These are phyloP conservation scores for Firmiana major DNA, from an alignment of 345 rosid genomes.

Conservation along the genomic window DNA sequence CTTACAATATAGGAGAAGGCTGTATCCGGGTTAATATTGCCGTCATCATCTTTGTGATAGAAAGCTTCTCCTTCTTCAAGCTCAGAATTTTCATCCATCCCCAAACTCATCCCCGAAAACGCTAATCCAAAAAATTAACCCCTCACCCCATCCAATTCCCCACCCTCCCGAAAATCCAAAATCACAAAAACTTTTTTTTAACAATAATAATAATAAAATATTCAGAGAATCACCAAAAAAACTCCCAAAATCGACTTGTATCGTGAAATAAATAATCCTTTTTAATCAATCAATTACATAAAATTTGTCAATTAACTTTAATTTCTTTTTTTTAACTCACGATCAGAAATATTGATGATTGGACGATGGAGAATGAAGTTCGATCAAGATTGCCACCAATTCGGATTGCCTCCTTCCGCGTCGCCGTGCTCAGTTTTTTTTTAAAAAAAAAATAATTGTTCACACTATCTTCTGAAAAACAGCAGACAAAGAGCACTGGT, in stretches of 20 bases:
- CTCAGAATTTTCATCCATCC: conserved; percentile 53
- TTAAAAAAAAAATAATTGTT: too few relatives aligned
- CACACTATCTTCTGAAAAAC: not conserved
- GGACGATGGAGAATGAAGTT: not conserved
- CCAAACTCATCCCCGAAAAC: conserved; percentile 23
- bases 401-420: conserved; percentile 8
- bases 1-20: conserved; percentile 80
- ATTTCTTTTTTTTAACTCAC: not conserved
- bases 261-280: not conserved
- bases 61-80: conserved; percentile 78
- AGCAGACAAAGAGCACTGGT: not conserved
- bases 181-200: conserved; percentile 30
- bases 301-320: not conserved
- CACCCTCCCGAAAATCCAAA: conserved; percentile 64
- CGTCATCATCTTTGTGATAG: conserved; percentile 30
- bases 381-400: conserved; percentile 2
- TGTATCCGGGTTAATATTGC: conserved; percentile 52
- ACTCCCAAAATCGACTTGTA: not conserved
- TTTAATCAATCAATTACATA: not conserved
- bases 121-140: conserved; percentile 22
- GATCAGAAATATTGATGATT: not conserved
- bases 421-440: too few relatives aligned
- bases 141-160: conserved; percentile 22
- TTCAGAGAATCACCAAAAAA: not conserved
- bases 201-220: not conserved